phyloP scores from a whole-genome alignment of 495 filamentous ascomycete species.

The Aspergillus ostianus region DNA sequence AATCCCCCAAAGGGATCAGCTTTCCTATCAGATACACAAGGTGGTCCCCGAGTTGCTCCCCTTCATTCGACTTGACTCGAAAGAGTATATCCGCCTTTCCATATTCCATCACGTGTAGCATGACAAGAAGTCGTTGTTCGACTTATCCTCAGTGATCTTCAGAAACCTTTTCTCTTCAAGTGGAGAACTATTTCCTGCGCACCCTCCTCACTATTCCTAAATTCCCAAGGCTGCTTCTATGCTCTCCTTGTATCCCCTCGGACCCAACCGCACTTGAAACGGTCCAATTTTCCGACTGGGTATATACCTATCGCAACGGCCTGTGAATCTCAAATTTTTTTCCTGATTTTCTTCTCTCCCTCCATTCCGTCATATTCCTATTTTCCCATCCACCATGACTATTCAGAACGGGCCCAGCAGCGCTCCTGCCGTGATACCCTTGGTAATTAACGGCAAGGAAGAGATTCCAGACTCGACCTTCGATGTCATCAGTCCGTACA shows the following conservation, averaged over 20 bases:
- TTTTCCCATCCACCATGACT: constrained; percentile 10
- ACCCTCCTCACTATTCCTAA: neutral
- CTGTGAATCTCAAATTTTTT: neutral
- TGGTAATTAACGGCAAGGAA: constrained; percentile 71
- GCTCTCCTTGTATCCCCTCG: neutral
- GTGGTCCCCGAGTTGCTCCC: neutral
- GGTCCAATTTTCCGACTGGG: neutral
- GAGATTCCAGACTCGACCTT: constrained; percentile 55
- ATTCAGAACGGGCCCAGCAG: neutral
- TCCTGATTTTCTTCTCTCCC: constrained; percentile 1
- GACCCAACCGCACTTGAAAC: neutral
- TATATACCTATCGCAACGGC: neutral
- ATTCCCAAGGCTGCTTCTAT: neutral
- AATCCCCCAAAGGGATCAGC: no score
- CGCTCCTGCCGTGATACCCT: constrained; percentile 49
- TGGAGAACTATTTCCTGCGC: neutral
- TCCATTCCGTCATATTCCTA: neutral
- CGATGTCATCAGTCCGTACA: constrained; percentile 65
- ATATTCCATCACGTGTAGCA: no score
- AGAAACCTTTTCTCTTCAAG: neutral
- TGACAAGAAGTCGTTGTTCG: no score
- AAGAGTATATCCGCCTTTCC: neutral
- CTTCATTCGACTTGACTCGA: neutral
- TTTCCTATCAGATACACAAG: neutral
- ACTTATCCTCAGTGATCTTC: no score